Evolutionary conservation across 1,139 yeast genomes (phyloP).

Genomic region (Candida buenavistaensis): DNA sequence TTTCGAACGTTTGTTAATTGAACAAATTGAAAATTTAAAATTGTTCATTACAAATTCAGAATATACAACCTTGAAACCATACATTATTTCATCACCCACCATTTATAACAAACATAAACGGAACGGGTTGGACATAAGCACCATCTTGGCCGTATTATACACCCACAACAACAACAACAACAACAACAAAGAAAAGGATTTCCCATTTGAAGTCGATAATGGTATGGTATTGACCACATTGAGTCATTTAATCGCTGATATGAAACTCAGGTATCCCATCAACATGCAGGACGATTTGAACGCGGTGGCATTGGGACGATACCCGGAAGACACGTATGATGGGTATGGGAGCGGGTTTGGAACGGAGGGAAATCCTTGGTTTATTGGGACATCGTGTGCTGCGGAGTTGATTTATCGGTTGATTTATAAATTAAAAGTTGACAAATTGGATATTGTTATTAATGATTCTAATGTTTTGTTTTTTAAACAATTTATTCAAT

Average conservation of each 20-base stretch:
- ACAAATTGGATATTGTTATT: conserved; percentile 26
- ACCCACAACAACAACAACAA: conserved; percentile 39
- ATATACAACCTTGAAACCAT: conserved; percentile 31
- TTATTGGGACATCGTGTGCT: conserved; percentile 80
- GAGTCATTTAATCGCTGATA: conserved; percentile 57
- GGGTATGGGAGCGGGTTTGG: conserved; percentile 73
- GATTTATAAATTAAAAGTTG: conserved; percentile 26
- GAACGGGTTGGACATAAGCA: conserved; percentile 78
- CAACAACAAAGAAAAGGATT: conserved; percentile 19
- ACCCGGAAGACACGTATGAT: conserved; percentile 91
- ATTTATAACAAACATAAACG: conserved; percentile 42
- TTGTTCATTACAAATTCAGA: conserved; percentile 26
- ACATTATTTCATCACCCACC: conserved; percentile 70
- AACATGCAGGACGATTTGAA: conserved; percentile 48
- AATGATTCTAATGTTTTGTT: conserved; percentile 29
- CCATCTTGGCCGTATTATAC: conserved; percentile 66
- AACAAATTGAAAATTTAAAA: conserved; percentile 33
- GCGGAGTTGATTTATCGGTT: conserved; percentile 55
- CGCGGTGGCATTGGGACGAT: conserved; percentile 85
- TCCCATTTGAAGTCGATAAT: conserved; percentile 64
- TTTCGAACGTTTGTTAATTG: conserved; percentile 25
- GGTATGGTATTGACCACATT: conserved; percentile 58
- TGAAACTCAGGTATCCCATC: conserved; percentile 74
- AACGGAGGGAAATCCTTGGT: conserved; percentile 94
- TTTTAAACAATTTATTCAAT: conserved; percentile 27